Evolutionary conservation across 148 eudicot genomes (phyloP), one percentile per base, ranked within the genome.

Genomic region (Amaranthus hypochondriacus): DNA sequence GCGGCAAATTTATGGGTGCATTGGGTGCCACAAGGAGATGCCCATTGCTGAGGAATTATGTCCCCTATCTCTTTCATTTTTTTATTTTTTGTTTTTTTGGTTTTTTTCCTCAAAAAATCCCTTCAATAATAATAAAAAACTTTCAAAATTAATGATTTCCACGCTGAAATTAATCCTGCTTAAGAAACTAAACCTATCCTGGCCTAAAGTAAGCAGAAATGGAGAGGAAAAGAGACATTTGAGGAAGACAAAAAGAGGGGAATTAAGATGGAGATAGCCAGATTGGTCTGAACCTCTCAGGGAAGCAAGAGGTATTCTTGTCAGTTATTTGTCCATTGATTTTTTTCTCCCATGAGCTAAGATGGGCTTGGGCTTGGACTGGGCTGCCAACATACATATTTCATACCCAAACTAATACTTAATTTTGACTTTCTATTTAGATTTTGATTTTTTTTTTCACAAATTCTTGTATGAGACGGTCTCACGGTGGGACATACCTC

Each of bases 1-100:
- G 98, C 85, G 2, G 96, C 89, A 87, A 68, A 94, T 79, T 91
- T 94, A 62, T 88, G 90, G 57, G 96, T 91, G 89, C 98, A 94
- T 74, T 91, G 86, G 74, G 66, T 91, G 48, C 89, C 89, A 67
- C 98, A 94, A n/a, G 97, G 95, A 6, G 97, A 84, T 52, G 86
- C 70, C 98, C 98, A 94, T 76, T 91, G 87, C 59, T 89, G 87
- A 4, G 97, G 92, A 75, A 87, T 83, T 72, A 93, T 80, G 55
- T 79, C 89, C 56, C 70, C 72, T 47, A 81, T 79, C 64, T 85
- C 84, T 78, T 71, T 82, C 83, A 76, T 75, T 65, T 51, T 75
- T 58, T 13, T 7, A 11, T 62, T 59, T 56, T 50, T 48, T 49
- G 13, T 57, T 43, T 39, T 5, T 7, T 72, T 10, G 50, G 21